Percentiles rank a stretch among this genome's conserved stretches.
These are phyloP conservation scores for Manihot esculenta DNA, from an alignment of 441 rosid genomes.

Conservation along the genomic window DNA sequence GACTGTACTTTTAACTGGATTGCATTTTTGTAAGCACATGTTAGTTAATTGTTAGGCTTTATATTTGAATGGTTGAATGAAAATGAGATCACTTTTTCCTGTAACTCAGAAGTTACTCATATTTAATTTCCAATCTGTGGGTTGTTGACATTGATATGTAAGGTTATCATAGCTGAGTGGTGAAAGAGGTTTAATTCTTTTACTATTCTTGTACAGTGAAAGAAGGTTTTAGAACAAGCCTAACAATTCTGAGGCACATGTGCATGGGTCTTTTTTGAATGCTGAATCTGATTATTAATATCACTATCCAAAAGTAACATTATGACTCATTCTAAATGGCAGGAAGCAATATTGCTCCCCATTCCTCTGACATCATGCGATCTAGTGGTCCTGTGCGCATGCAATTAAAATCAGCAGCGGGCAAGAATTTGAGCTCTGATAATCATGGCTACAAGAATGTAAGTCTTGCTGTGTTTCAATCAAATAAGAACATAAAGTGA, in stretches of 20 bases:
- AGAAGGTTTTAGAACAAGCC: too few relatives aligned
- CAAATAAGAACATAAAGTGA: background rate
- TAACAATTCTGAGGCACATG: background rate
- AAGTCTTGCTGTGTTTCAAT: conserved; percentile 29
- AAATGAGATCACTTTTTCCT: too few relatives aligned
- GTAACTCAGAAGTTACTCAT: too few relatives aligned
- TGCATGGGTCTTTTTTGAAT: background rate
- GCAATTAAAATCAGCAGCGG: conserved; percentile 56
- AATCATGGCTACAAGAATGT: conserved; percentile 65
- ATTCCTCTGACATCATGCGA: conserved; percentile 50
- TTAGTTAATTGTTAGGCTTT: too few relatives aligned
- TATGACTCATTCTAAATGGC: conserved; percentile 26
- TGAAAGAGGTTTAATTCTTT: too few relatives aligned
- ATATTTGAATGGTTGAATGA: too few relatives aligned
- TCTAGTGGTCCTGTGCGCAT: conserved; percentile 57
- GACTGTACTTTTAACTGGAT: too few relatives aligned
- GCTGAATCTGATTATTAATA: background rate
- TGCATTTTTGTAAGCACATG: too few relatives aligned
- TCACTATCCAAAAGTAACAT: background rate
- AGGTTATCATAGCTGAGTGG: too few relatives aligned
- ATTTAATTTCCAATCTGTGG: too few relatives aligned
- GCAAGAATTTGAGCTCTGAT: conserved; percentile 54
- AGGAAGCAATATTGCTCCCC: conserved; percentile 56
- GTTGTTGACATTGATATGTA: too few relatives aligned
- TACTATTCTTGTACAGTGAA: too few relatives aligned